Evolutionary conservation across 805 yeast species (phyloP), one percentile per base, ranked within the genome.

Genomic region (Candida cerambycidarum): DNA sequence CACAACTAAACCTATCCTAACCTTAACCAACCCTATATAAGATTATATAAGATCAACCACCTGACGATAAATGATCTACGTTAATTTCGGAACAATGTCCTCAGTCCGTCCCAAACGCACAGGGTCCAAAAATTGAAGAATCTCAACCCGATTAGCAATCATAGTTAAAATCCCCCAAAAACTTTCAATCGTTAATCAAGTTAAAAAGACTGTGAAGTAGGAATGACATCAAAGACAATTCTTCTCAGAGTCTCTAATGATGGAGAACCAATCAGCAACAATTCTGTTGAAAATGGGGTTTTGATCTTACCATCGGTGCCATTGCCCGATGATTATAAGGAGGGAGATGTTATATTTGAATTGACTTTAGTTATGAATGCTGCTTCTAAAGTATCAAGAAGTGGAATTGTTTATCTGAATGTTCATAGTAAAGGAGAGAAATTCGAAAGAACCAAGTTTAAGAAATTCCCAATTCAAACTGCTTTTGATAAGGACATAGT

Each of bases 341-440:
- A 51, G 8, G 71, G 65, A 2, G 75, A 75, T 39, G 67, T 70
- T 3, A 53, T 80, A 24, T 78, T 73, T 54, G 55, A 62, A 11
- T 67, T 92, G 39, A 71, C 81, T 33, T 69, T 92, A 46, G 75
- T 76, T 42, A 65, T 92, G 45, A 79, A 83, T 28, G 93, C 96
- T 2, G 87, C 95, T 9, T 76, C 92, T 5, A 75, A 78, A 12
- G 78, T 89, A 12, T 71, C 87, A 8, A 78, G 85, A 53, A 79
- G 80, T 24, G 97, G 93, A 5, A 65, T 71, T 6, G 69, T 92
- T 24, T 78, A 83, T 79, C 80, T 87, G 36, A 90, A 90, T 62
- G 76, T 81, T 11, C 95, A 95, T 1, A 68, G 71, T 2, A 53
- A 57, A 13, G 46, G 53, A 4, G 62, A 65, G 2, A 55, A 51